phyloP scores from a whole-genome alignment of 805 yeast genomes.

The Maudiozyma barnettii region DNA sequence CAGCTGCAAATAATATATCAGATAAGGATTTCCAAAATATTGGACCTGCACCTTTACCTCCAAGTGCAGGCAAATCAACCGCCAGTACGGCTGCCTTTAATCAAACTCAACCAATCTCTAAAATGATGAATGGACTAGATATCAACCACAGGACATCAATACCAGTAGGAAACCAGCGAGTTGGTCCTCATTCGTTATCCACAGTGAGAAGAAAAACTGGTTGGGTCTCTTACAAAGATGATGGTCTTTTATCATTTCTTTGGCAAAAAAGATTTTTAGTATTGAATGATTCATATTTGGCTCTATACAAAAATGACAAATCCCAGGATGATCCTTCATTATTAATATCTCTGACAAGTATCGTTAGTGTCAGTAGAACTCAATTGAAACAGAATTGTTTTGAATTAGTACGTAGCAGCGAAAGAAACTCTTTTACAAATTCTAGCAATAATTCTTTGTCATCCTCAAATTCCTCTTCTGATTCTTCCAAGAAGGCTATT shows the following conservation, averaged over 20 bases:
- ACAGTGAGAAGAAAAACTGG: slow-evolving; percentile 36
- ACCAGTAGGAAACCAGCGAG: not conserved
- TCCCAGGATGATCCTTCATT: slow-evolving; percentile 37
- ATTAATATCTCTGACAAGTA: slow-evolving; percentile 47
- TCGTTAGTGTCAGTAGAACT: slow-evolving; percentile 55
- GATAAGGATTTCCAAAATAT: slow-evolving; percentile 43
- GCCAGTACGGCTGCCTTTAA: slow-evolving; percentile 21
- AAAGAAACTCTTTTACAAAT: slow-evolving; percentile 16
- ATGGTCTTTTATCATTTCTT: slow-evolving; percentile 77
- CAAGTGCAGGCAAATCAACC: slow-evolving; percentile 18
- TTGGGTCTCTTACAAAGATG: slow-evolving; percentile 89
- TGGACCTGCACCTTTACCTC: slow-evolving; percentile 50
- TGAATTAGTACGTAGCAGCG: slow-evolving; percentile 54
- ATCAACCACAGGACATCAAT: slow-evolving; percentile 26
- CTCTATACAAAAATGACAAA: slow-evolving; percentile 61
- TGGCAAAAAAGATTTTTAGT: slow-evolving; percentile 89
- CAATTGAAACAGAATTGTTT: slow-evolving; percentile 71
- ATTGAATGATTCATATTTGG: slow-evolving; percentile 62
- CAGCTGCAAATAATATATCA: slow-evolving; percentile 37
- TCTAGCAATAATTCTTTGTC: not conserved
- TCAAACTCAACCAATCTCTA: slow-evolving; percentile 29
- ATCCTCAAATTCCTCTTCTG: slow-evolving; percentile 7
- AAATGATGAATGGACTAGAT: slow-evolving; percentile 28
- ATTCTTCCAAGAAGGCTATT: slow-evolving; percentile 45
- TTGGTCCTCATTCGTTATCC: not conserved